Conservation (phyloP, 2,329 filamentous ascomycete species). For the Talaromyces atroroseus region DNA sequence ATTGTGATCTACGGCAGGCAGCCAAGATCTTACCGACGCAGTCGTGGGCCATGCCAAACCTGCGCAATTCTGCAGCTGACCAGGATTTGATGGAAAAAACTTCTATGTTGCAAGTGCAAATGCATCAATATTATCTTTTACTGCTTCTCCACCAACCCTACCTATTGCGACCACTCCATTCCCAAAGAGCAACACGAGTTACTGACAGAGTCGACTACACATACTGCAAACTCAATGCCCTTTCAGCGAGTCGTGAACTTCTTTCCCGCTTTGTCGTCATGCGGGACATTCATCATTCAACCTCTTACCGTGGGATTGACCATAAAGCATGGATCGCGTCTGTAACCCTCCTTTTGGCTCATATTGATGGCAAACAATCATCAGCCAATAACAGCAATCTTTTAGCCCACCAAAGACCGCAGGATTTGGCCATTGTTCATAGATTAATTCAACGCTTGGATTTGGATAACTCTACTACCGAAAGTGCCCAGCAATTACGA, state of each 20-base stretch:
- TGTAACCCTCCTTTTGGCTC: constrained; percentile 17
- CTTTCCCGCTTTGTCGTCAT: constrained; percentile 16
- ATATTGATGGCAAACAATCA: constrained; percentile 16
- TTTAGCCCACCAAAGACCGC: not conserved
- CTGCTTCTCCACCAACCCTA: constrained; percentile 20
- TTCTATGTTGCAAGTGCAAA: constrained; percentile 16
- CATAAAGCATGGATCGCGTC: constrained; percentile 18
- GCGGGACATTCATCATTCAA: constrained; percentile 15
- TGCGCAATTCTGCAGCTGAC: constrained; percentile 5
- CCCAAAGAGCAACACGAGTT: not conserved
- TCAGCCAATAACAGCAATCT: not conserved
- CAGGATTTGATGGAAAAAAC: constrained; percentile 14
- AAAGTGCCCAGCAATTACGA: constrained; percentile 7
- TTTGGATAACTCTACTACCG: not conserved
- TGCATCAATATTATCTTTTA: constrained; percentile 21
- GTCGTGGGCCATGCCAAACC: constrained; percentile 9
- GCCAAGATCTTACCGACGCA: constrained; percentile 15
- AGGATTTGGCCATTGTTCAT: constrained; percentile 3
- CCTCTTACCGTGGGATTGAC: constrained; percentile 18
- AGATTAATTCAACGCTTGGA: constrained; percentile 1
- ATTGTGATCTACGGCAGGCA: constrained; percentile 17
- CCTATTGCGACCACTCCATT: constrained; percentile 3
- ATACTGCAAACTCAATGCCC: constrained; percentile 16
- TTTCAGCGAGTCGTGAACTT: constrained; percentile 19
- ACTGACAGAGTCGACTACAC: constrained; percentile 2